Percentiles rank a stretch among this genome's conserved stretches.
phyloP scores from a whole-genome alignment of 257 asterid genomes.

The Cordia subcordata region DNA sequence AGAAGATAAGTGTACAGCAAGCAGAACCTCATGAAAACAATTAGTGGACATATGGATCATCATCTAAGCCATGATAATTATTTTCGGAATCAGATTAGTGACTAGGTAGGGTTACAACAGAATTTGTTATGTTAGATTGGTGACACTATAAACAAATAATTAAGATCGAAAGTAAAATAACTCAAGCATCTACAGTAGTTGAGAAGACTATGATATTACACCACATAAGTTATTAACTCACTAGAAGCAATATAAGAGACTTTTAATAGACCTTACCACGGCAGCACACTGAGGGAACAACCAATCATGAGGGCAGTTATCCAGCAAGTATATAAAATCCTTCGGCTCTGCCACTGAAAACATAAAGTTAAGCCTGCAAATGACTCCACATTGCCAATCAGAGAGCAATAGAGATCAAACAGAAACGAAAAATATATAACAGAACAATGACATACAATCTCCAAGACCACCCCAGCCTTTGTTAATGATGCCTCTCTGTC shows the following conservation, averaged over 20 bases:
- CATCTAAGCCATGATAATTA: too few relatives aligned
- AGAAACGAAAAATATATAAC: too few relatives aligned
- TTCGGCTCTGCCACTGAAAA: conserved; percentile 64
- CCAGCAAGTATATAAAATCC: conserved; percentile 65
- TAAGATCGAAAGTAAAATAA: background rate
- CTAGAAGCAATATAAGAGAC: conserved; percentile 1
- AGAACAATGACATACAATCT: conserved; percentile 38
- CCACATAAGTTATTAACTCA: too few relatives aligned
- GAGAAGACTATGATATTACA: too few relatives aligned
- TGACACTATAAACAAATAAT: background rate
- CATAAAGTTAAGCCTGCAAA: background rate
- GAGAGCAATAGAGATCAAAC: background rate
- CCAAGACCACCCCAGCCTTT: conserved; percentile 99
- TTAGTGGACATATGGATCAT: too few relatives aligned
- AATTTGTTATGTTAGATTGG: background rate
- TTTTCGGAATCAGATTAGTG: too few relatives aligned
- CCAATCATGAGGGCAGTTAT: conserved; percentile 95
- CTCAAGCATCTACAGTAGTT: background rate
- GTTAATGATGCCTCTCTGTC: conserved; percentile 87
- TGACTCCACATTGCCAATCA: background rate
- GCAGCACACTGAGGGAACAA: conserved; percentile 77
- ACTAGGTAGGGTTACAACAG: background rate
- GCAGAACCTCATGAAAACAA: too few relatives aligned
- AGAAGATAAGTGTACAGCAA: too few relatives aligned
- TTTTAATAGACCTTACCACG: conserved; percentile 50